Base-by-base conservation (phyloP, 1,139 yeast genomes). In the Scheffersomyces segobiensis region DNA sequence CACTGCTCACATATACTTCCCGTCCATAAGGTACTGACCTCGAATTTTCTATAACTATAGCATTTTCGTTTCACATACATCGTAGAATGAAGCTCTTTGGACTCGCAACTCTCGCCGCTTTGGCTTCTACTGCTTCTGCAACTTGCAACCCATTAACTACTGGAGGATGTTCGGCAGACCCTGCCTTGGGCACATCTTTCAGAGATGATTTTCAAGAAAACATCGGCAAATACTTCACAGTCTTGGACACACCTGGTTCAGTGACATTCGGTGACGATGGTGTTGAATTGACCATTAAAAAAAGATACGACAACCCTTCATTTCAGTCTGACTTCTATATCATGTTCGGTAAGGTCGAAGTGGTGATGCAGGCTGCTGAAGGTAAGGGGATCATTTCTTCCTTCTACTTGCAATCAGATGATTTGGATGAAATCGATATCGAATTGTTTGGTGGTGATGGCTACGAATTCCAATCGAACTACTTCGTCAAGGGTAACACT, bases 291-390 rank as follows among this genome's bases (percentile, higher is more conserved):
- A 81, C 87, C 1, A 74, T 93, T 57, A 76, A 81, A 3, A 77
- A 87, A 65, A 78, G 87, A 63, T 87, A 80, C 57, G 95, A 91
- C 67, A 88, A 89, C 68, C 97, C 97, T 19, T 83, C 93, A 3
- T 72, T 92, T 57, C 81, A 81, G 64, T 90, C 96, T 14, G 83
- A 88, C 62, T 91, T 90, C 69, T 91, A 91, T 72, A 84, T 92
- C 62, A 89, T 92, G 93, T 92, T 87, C 73, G 97, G 97, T 56
- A 86, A 86, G 64, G 85, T 91, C 21, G 96, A 91, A 70, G 93
- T 87, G 10, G 81, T 79, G 1, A 71, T 90, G 60, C 83, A 87
- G 69, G 89, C 95, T 19, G 93, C 95, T 3, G 75, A 82, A 21
- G 97, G 97, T 26, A 73, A 73, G 52, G 97, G 97, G 60, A 81